Base-by-base conservation (phyloP, 2,329 filamentous ascomycete species). In the Fusarium sp. region DNA sequence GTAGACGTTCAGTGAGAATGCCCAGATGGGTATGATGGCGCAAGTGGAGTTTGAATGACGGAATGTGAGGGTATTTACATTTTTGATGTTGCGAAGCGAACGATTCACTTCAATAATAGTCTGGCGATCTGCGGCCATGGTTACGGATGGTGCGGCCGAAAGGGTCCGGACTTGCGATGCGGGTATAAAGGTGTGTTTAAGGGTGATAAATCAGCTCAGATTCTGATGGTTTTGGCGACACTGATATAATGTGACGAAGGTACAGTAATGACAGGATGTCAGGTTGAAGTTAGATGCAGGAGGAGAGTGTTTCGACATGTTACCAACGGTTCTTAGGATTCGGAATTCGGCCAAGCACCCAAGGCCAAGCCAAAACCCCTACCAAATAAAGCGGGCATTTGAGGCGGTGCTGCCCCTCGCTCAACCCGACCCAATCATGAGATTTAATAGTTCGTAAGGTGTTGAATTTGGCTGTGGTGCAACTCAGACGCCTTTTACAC, bases 1-100 rank as follows among this genome's bases (percentile, higher is more conserved):
- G 65, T 38, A 47, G 36, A 31, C 44, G 13, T 28, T 41, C 39
- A 20, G 33, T 44, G 24, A 54, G 11, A 15, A 36, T 24, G 20
- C 17, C 35, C 44, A 22, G 14, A 13, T 26, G 35, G 8, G 20
- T 39, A n/a, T n/a, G 15, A 44, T 35, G 31, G 47, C 15, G 13
- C 13, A 31, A 24, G 28, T 38, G 26, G 24, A 11, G 7, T 28
- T 20, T 7, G 15, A 18, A 28, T 33, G 7, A 35, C 18, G 35
- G n/a, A 15, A 57, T 26, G 20, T 24, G 42, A 49, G 26, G 59
- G 38, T 44, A 61, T 42, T 77, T 86, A 95, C 94, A 80, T 92
- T 94, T 85, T 94, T 95, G 86, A 98, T 95, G 79, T 90, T 92
- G 75, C 94, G 92, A 80, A 97, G 90, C 80, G 94, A 95, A 85